Evolutionary conservation across 139 green algal species (phyloP).

Genomic region (Helicosporidium sp.): DNA sequence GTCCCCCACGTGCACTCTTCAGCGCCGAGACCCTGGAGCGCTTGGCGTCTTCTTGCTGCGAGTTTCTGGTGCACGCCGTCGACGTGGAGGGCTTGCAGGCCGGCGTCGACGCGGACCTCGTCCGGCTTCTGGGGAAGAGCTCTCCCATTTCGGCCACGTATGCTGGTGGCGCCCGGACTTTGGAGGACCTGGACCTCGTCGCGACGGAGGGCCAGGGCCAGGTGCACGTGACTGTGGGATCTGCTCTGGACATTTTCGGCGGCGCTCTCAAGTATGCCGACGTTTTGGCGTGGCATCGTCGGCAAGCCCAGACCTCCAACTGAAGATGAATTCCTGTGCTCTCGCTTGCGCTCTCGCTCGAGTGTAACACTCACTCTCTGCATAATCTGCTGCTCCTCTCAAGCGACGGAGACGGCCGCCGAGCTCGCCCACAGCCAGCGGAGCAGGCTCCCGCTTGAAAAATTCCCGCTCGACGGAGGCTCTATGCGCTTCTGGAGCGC

Average conservation of each 20-base stretch:
- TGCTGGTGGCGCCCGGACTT: constrained; percentile 64
- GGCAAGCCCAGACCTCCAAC: too few species aligned
- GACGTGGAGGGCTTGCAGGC: constrained; percentile 94
- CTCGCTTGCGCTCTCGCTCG: too few species aligned
- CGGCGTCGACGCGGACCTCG: constrained; percentile 85
- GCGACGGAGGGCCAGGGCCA: constrained; percentile 32
- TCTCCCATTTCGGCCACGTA: constrained; percentile 80
- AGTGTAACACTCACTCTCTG: too few species aligned
- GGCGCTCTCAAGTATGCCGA: constrained; percentile 65
- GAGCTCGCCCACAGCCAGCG: too few species aligned
- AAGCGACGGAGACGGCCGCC: too few species aligned
- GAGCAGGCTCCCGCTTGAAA: too few species aligned
- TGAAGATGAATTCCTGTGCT: too few species aligned
- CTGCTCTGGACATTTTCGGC: constrained; percentile 93
- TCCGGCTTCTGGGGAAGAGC: constrained; percentile 50
- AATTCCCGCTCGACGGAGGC: too few species aligned
- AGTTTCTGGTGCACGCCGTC: constrained; percentile 96
- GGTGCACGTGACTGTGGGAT: constrained; percentile 91
- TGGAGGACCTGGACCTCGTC: constrained; percentile 72
- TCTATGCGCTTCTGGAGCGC: too few species aligned
- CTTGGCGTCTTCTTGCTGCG: constrained; percentile 58
- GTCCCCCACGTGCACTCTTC: too few species aligned
- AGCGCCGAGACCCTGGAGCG: constrained; percentile 28
- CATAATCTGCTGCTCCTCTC: too few species aligned
- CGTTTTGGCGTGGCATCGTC: constrained; percentile 92